Percentiles rank a stretch among this genome's conserved stretches.
These are phyloP conservation scores for Dendrothele bispora DNA, from an alignment of 768 basidiomycete species.

Conservation along the genomic window DNA sequence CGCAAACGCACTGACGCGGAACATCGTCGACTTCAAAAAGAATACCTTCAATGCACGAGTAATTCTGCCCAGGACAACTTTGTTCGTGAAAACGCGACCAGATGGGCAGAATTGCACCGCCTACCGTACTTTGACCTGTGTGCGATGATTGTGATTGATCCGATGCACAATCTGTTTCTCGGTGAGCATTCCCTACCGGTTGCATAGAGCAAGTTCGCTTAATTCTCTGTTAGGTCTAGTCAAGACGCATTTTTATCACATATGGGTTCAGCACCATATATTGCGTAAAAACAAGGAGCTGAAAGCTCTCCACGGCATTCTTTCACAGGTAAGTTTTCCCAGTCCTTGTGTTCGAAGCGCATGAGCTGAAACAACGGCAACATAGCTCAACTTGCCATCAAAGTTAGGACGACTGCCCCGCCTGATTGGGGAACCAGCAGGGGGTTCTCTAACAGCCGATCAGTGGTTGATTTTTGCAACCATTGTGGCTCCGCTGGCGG, in stretches of 20 bases:
- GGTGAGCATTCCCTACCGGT: slow-evolving; percentile 5
- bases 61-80: slow-evolving; percentile 10
- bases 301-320: slow-evolving; percentile 5
- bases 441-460: no score
- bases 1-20: neutral
- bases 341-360: neutral
- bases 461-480: no score
- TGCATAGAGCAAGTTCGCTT: neutral
- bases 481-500: neutral
- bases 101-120: slow-evolving; percentile 18
- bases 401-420: slow-evolving; percentile 14
- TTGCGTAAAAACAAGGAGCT: slow-evolving; percentile 10
- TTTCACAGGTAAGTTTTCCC: no score
- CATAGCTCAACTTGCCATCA: slow-evolving; percentile 9
- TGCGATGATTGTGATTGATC: slow-evolving; percentile 23
- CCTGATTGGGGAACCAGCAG: slow-evolving; percentile 14
- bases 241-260: slow-evolving; percentile 18
- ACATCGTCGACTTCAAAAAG: neutral
- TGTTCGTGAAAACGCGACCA: slow-evolving; percentile 13
- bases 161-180: slow-evolving; percentile 26
- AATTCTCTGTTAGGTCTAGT: slow-evolving; percentile 5
- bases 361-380: neutral
- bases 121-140: slow-evolving; percentile 25
- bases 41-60: neutral
- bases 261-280: slow-evolving; percentile 18